These are phyloP conservation scores for Hyphodiscus hymeniophilus DNA, from an alignment of 495 filamentous ascomycete species.

Conservation along the genomic window DNA sequence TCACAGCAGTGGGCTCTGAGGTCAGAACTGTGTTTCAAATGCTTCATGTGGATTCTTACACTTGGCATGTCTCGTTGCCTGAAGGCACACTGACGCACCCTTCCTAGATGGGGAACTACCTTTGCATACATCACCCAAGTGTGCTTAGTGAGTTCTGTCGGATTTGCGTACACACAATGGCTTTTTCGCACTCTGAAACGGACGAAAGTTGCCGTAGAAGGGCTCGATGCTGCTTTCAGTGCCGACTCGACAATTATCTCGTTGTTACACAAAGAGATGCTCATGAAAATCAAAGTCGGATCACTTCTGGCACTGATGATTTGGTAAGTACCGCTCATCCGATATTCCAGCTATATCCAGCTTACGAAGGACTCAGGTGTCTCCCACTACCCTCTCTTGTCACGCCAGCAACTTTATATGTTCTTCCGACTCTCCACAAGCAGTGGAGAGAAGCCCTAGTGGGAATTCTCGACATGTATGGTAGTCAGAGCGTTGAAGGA, in stretches of 20 bases:
- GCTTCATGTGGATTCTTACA: neutral
- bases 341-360: neutral
- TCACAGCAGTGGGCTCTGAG: constrained; percentile 4
- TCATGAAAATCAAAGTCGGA: constrained; percentile 8
- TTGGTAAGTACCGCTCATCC: constrained; percentile 2
- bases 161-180: constrained; percentile 16
- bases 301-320: constrained; percentile 11
- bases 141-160: constrained; percentile 1
- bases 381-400: constrained; percentile 16
- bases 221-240: constrained; percentile 15
- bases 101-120: constrained; percentile 10
- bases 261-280: constrained; percentile 17
- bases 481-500: neutral
- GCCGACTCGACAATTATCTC: constrained; percentile 9
- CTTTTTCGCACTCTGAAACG: constrained; percentile 11
- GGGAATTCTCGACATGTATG: constrained; percentile 1
- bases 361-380: constrained; percentile 1
- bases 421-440: neutral
- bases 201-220: constrained; percentile 5
- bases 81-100: neutral
- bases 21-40: constrained; percentile 1
- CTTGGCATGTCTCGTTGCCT: neutral
- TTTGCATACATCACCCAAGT: constrained; percentile 14
- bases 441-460: neutral
- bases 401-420: constrained; percentile 17